These are phyloP conservation scores for Penicillium bialowiezense DNA, from an alignment of 495 filamentous ascomycete species.

Conservation along the genomic window DNA sequence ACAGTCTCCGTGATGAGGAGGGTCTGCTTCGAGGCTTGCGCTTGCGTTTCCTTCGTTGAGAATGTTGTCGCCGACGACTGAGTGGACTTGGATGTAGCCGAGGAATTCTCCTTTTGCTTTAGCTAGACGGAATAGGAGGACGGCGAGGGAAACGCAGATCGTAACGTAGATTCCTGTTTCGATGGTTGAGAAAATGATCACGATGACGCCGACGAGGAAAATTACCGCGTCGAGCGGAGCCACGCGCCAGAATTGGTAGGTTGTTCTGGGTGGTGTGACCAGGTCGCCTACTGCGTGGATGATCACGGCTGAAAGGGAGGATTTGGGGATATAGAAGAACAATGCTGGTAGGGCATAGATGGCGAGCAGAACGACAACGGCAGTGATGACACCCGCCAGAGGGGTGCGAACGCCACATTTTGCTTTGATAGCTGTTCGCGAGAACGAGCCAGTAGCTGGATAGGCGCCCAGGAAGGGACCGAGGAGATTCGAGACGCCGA, in stretches of 20 bases:
- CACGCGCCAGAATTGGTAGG: conserved; percentile 95
- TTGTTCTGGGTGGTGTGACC: conserved; percentile 82
- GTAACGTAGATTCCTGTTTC: conserved; percentile 90
- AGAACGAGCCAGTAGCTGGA: conserved; percentile 92
- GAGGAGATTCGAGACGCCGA: conserved; percentile 85
- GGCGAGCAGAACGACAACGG: conserved; percentile 81
- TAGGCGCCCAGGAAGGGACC: conserved; percentile 91
- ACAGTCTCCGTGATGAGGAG: conserved; percentile 55
- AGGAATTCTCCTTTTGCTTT: conserved; percentile 82
- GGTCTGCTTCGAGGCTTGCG: conserved; percentile 23
- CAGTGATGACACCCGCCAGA: conserved; percentile 86
- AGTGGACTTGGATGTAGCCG: conserved; percentile 79
- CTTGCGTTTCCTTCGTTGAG: conserved; percentile 46
- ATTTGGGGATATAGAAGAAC: conserved; percentile 89
- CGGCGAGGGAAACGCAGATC: conserved; percentile 62
- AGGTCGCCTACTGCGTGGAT: conserved; percentile 94
- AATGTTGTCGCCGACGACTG: conserved; percentile 72
- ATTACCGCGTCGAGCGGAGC: conserved; percentile 84
- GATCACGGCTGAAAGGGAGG: conserved; percentile 84
- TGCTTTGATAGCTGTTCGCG: conserved; percentile 90
- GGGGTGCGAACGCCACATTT: conserved; percentile 93
- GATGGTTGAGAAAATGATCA: conserved; percentile 81
- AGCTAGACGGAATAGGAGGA: conserved; percentile 77
- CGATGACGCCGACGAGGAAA: conserved; percentile 89
- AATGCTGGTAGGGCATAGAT: conserved; percentile 89